Percentiles rank a stretch among this genome's conserved stretches.
Conservation (phyloP, 1,284 basidiomycete genomes). For the Exobasidium cylindrosporum region DNA sequence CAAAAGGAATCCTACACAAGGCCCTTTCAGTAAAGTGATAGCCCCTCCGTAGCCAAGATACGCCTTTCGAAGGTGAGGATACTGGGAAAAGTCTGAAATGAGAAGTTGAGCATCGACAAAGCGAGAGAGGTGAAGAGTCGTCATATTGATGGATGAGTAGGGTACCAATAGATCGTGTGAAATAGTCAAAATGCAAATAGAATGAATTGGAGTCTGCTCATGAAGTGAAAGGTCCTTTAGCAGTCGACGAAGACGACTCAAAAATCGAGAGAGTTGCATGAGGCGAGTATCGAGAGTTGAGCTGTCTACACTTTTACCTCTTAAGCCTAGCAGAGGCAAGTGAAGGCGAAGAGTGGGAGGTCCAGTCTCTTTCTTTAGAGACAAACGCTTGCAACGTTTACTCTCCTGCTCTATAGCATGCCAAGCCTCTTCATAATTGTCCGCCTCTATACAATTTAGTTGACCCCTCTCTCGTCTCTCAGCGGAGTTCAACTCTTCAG, state of each 20-base stretch:
- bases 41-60: constrained; percentile 5
- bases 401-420: constrained; percentile 2
- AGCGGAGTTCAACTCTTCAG: background rate
- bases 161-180: background rate
- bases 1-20: constrained; percentile 2
- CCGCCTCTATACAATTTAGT: background rate
- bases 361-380: background rate
- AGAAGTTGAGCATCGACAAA: constrained; percentile 7
- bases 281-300: background rate
- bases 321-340: background rate
- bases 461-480: background rate
- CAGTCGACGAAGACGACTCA: background rate
- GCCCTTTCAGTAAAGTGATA: constrained; percentile 2
- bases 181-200: background rate
- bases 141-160: constrained; percentile 6
- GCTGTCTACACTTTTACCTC: background rate
- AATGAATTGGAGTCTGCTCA: background rate
- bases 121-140: constrained; percentile 2
- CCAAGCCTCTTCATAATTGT: background rate
- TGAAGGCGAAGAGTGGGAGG: constrained; percentile 4
- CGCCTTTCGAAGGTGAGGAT: background rate
- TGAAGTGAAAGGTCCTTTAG: background rate
- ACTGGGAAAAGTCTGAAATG: constrained; percentile 2
- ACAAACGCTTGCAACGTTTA: background rate
- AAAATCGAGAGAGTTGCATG: constrained; percentile 2